phyloP scores from a whole-genome alignment of 2,329 filamentous ascomycete species.

The Penicillium corylophilum region DNA sequence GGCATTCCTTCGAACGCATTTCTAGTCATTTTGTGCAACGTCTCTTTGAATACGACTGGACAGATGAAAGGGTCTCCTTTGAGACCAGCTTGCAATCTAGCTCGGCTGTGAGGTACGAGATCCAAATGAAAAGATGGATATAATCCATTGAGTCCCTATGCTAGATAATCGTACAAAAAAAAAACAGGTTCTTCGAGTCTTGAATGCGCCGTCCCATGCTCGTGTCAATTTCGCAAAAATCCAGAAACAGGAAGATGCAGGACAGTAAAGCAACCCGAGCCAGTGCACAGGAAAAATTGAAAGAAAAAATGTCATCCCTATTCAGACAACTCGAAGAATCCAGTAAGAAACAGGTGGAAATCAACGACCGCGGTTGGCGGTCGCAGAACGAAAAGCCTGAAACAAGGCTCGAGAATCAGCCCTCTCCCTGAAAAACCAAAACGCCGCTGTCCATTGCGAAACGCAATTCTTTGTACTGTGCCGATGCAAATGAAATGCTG shows the following conservation, averaged over 20 bases:
- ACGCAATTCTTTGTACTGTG: neutral
- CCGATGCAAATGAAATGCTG: neutral
- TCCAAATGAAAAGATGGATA: slow-evolving; percentile 1
- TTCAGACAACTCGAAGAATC: slow-evolving; percentile 6
- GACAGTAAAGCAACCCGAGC: neutral
- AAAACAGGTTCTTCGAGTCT: slow-evolving; percentile 7
- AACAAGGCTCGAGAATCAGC: neutral
- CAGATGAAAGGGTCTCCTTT: too few relatives aligned
- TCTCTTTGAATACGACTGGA: too few relatives aligned
- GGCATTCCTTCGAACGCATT: too few relatives aligned
- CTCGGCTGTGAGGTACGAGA: neutral
- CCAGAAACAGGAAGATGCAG: slow-evolving; percentile 3
- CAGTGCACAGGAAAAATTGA: neutral
- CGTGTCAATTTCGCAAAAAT: slow-evolving; percentile 12
- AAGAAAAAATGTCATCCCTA: neutral
- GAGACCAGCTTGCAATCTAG: too few relatives aligned
- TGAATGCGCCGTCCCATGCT: slow-evolving; percentile 17
- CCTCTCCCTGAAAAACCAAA: slow-evolving; percentile 6
- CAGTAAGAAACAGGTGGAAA: neutral
- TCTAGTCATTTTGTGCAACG: too few relatives aligned
- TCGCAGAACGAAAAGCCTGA: neutral
- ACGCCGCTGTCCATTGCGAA: slow-evolving; percentile 6
- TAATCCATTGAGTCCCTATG: slow-evolving; percentile 18
- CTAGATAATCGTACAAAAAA: slow-evolving; percentile 18
- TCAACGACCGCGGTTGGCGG: neutral